A percentile compares a stretch with the other conserved stretches of the same genome.
Conservation (phyloP, 1,284 basidiomycete genomes). For the Wallemia ichthyophaga region DNA sequence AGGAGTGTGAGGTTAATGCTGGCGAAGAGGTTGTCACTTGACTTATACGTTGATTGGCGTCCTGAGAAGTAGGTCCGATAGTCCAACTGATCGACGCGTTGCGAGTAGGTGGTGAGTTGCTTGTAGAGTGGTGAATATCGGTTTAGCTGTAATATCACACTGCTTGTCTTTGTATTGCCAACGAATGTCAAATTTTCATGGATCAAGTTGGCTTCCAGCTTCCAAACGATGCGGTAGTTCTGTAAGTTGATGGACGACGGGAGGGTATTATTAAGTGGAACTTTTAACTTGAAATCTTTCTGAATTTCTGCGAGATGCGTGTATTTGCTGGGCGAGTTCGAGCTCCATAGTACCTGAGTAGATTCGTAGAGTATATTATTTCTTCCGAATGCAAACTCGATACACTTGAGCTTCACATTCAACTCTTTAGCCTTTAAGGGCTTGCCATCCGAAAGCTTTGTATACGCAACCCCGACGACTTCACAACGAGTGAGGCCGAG, state of each 20-base stretch:
- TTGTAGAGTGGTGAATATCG: background rate
- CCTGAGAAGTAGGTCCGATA: background rate
- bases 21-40: background rate
- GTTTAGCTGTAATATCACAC: background rate
- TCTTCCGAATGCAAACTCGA: background rate
- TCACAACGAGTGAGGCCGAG: background rate
- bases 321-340: background rate
- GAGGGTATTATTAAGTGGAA: background rate
- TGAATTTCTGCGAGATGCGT: background rate
- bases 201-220: background rate
- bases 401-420: background rate
- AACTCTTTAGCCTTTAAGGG: background rate
- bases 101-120: background rate
- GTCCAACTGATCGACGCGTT: background rate
- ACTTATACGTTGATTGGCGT: background rate
- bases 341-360: background rate
- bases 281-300: background rate
- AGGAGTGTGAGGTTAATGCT: background rate
- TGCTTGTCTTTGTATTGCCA: background rate
- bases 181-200: background rate
- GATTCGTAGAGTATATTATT: background rate
- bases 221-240: background rate
- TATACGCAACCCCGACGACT: background rate
- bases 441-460: background rate
- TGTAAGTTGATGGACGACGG: background rate